These are phyloP conservation scores for Pythium rishiriense DNA, from an alignment of 352 stramenopile species.

Conservation along the genomic window DNA sequence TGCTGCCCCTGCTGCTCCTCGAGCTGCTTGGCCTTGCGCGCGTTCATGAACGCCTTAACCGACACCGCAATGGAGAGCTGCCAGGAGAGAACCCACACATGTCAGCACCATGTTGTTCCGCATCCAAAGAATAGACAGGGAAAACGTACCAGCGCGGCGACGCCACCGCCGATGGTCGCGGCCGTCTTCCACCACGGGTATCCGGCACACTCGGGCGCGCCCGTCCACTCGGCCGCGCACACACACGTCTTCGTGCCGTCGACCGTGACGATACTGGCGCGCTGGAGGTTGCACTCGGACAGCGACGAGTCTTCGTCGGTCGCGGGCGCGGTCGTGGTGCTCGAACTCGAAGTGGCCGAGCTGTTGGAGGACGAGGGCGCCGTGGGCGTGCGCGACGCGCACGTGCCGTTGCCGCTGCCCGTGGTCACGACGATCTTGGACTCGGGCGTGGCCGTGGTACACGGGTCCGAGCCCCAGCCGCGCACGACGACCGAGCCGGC, in stretches of 20 bases:
- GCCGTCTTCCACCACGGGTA: slow-evolving; percentile 53
- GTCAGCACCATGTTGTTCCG: background rate
- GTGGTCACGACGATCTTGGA: slow-evolving; percentile 15
- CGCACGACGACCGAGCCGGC: slow-evolving; percentile 33
- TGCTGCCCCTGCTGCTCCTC: slow-evolving; percentile 7
- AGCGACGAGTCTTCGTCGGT: slow-evolving; percentile 21
- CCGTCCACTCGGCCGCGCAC: slow-evolving; percentile 45
- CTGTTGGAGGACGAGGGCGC: slow-evolving; percentile 14
- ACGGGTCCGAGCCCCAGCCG: slow-evolving; percentile 42
- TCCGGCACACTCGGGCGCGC: slow-evolving; percentile 37
- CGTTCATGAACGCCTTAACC: slow-evolving; percentile 32
- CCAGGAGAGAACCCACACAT: background rate
- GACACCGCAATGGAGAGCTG: slow-evolving; percentile 41
- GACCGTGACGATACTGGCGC: slow-evolving; percentile 26
- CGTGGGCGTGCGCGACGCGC: slow-evolving; percentile 20
- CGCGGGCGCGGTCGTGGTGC: background rate
- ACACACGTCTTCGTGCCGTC: slow-evolving; percentile 38
- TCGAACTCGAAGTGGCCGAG: background rate
- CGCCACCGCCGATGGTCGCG: slow-evolving; percentile 37
- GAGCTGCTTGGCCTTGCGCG: slow-evolving; percentile 22
- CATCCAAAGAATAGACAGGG: background rate
- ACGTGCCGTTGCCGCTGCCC: slow-evolving; percentile 21
- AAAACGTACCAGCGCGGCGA: slow-evolving; percentile 39
- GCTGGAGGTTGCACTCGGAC: slow-evolving; percentile 36
- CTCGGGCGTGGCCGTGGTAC: slow-evolving; percentile 24